Conservation (phyloP, 345 rosid species). For the Hibiscus tridactylites region DNA sequence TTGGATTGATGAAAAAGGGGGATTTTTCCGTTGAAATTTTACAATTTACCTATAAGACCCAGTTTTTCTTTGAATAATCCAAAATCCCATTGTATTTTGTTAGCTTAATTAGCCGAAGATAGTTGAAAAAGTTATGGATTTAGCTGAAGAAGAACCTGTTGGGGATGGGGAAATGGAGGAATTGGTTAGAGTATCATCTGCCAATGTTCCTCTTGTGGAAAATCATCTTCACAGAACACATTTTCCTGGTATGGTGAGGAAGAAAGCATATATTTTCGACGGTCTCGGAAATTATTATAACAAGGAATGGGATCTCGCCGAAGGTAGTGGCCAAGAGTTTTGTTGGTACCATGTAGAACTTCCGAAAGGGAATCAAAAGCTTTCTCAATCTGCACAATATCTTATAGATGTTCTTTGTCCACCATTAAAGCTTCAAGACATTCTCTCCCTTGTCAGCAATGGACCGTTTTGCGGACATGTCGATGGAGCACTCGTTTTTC, state of each 20-base stretch:
- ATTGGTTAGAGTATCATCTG: slow-evolving; percentile 31
- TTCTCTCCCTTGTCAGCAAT: slow-evolving; percentile 81
- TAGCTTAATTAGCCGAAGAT: neutral
- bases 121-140: slow-evolving; percentile 37
- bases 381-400: slow-evolving; percentile 76
- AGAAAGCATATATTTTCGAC: slow-evolving; percentile 81
- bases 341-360: slow-evolving; percentile 97
- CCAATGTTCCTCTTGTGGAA: slow-evolving; percentile 19
- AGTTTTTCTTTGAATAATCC: neutral
- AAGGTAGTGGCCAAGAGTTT: slow-evolving; percentile 67
- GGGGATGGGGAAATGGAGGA: slow-evolving; percentile 45
- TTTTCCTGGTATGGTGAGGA: slow-evolving; percentile 65
- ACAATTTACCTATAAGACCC: neutral
- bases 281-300: slow-evolving; percentile 62
- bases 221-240: slow-evolving; percentile 15
- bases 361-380: slow-evolving; percentile 77
- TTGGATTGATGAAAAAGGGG: neutral
- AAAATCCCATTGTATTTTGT: slow-evolving; percentile 2
- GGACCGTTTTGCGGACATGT: slow-evolving; percentile 92
- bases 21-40: neutral
- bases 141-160: slow-evolving; percentile 27
- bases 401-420: slow-evolving; percentile 94
- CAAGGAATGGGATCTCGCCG: slow-evolving; percentile 80
- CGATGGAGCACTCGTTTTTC: slow-evolving; percentile 86
- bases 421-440: slow-evolving; percentile 91